phyloP scores from a whole-genome alignment of 169 alveolate species.

The Plasmodium reichenowi region DNA sequence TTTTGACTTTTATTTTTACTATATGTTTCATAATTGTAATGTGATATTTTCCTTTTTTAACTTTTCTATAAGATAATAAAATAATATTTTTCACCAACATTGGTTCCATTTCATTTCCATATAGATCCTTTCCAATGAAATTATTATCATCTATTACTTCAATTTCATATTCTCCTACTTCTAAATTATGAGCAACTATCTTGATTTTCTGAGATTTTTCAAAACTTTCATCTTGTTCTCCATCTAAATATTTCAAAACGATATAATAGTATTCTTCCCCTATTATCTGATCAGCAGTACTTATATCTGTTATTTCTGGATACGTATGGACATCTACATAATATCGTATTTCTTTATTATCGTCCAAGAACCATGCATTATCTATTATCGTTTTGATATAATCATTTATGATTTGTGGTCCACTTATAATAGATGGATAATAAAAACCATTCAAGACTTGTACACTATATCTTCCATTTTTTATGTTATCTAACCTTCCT shows the following conservation, averaged over 20 bases:
- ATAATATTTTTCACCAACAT: constrained; percentile 8
- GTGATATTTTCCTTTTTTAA: constrained; percentile 13
- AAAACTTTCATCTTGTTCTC: not conserved
- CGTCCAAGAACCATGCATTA: constrained; percentile 11
- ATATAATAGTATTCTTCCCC: constrained; percentile 19
- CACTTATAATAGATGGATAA: not conserved
- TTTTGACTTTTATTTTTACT: no score
- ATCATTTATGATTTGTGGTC: constrained; percentile 4
- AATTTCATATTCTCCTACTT: constrained; percentile 7
- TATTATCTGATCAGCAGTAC: not conserved
- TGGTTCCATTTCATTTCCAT: constrained; percentile 10
- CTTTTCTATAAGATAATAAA: not conserved
- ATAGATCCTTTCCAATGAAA: constrained; percentile 13
- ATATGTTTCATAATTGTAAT: not conserved
- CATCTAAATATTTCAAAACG: not conserved
- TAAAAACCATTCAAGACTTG: constrained; percentile 21
- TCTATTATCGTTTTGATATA: constrained; percentile 3
- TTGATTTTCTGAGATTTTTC: not conserved
- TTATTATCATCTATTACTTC: constrained; percentile 5
- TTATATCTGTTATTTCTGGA: not conserved
- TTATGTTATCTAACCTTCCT: not conserved
- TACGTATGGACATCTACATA: constrained; percentile 1
- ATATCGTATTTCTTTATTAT: not conserved
- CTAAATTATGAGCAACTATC: constrained; percentile 13
- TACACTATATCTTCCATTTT: constrained; percentile 10